phyloP scores from a whole-genome alignment of 257 asterid genomes.

The Solanum piurae region DNA sequence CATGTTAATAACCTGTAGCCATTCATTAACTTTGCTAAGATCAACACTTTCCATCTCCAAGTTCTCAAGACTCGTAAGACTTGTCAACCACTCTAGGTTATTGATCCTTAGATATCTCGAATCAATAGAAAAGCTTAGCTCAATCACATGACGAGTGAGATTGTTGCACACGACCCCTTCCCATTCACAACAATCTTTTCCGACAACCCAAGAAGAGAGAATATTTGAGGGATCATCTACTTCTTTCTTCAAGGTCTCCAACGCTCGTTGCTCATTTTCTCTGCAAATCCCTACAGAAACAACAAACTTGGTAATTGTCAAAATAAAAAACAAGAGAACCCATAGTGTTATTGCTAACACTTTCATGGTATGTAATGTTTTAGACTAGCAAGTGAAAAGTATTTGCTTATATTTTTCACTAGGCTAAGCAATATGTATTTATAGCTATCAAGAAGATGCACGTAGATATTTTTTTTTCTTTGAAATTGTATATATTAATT shows the following conservation, averaged over 20 bases:
- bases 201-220: no score
- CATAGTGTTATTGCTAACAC: not conserved
- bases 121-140: rapidly evolving
- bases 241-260: no score
- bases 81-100: not conserved
- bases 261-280: not conserved
- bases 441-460: not conserved
- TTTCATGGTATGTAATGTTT: not conserved
- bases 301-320: not conserved
- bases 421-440: not conserved
- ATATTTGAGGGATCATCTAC: rapidly evolving
- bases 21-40: not conserved
- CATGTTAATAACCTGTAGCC: no score
- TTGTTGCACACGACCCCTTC: not conserved
- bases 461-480: no score
- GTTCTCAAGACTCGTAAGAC: not conserved
- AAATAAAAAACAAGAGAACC: not conserved
- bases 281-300: not conserved
- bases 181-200: no score
- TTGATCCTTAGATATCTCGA: not conserved
- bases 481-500: no score
- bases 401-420: no score
- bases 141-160: no score
- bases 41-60: not conserved
- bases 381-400: no score